A percentile compares a stretch with the other conserved stretches of the same genome.
These are phyloP conservation scores for Colletotrichum eleusines DNA, from an alignment of 2,329 filamentous ascomycete species.

Conservation along the genomic window DNA sequence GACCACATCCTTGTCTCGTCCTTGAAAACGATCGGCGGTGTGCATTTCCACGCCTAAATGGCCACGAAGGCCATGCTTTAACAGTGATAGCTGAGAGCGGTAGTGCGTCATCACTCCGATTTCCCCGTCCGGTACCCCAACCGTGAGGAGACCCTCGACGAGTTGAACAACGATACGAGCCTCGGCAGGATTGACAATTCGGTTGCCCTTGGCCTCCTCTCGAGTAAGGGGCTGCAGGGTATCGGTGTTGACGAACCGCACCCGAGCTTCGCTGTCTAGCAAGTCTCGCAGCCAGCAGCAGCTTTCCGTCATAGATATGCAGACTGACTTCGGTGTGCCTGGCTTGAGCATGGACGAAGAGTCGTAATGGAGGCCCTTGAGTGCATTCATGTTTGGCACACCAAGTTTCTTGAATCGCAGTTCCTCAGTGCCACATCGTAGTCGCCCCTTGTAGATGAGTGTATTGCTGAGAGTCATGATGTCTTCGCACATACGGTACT, in stretches of 20 bases:
- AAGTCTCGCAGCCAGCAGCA: slow-evolving; percentile 83
- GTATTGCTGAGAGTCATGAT: slow-evolving; percentile 95
- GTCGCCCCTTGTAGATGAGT: slow-evolving; percentile 89
- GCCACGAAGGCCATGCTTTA: slow-evolving; percentile 78
- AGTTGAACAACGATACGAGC: slow-evolving; percentile 82
- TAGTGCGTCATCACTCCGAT: slow-evolving; percentile 98
- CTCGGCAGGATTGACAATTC: slow-evolving; percentile 90
- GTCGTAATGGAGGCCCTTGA: slow-evolving; percentile 71
- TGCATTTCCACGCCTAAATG: slow-evolving; percentile 85
- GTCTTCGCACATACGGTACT: slow-evolving; percentile 98
- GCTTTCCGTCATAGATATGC: slow-evolving; percentile 60
- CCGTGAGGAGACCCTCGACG: slow-evolving; percentile 80
- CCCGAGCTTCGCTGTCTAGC: slow-evolving; percentile 77
- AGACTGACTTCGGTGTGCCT: slow-evolving; percentile 64
- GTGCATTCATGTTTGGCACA: slow-evolving; percentile 73
- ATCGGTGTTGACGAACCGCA: slow-evolving; percentile 93
- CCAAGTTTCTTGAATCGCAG: slow-evolving; percentile 77
- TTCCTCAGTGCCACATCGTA: slow-evolving; percentile 87
- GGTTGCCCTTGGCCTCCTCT: slow-evolving; percentile 83
- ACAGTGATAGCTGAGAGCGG: slow-evolving; percentile 86
- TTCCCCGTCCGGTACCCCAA: slow-evolving; percentile 79
- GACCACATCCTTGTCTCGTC: slow-evolving; percentile 93
- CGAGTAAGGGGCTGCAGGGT: slow-evolving; percentile 71
- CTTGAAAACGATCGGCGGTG: slow-evolving; percentile 96
- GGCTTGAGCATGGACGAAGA: slow-evolving; percentile 57